phyloP scores from a whole-genome alignment of 2,329 filamentous ascomycete genomes.

The Fusarium pininemorale region DNA sequence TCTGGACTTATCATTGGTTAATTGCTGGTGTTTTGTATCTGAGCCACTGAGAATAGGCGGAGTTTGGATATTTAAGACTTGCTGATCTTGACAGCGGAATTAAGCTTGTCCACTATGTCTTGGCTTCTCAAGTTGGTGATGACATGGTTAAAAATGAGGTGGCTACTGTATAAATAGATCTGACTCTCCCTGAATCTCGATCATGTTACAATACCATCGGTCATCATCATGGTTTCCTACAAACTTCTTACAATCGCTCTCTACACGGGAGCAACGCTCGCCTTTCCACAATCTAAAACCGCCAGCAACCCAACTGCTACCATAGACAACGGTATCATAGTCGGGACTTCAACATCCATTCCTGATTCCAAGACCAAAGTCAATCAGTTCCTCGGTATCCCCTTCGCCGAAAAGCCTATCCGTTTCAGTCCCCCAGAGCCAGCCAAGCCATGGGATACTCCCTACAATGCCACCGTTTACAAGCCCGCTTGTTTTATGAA shows the following conservation, averaged over 20 bases:
- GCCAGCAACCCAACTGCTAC: constrained; percentile 15
- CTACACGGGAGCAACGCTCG: not conserved
- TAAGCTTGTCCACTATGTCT: not conserved
- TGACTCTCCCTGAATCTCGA: accelerated
- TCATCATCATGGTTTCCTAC: constrained; percentile 6
- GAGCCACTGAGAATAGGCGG: not conserved
- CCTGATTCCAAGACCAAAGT: constrained; percentile 27
- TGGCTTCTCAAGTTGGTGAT: not conserved
- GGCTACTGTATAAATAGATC: not conserved
- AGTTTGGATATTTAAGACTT: not conserved
- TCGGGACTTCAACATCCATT: constrained; percentile 28
- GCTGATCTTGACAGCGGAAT: not conserved
- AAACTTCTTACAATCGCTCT: not conserved
- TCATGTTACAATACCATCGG: not conserved
- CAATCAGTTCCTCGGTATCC: constrained; percentile 45
- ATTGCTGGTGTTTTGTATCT: not conserved
- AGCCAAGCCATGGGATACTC: constrained; percentile 22
- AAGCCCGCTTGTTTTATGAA: constrained; percentile 42
- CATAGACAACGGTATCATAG: constrained; percentile 29
- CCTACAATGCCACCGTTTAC: constrained; percentile 38
- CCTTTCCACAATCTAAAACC: not conserved
- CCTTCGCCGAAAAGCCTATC: constrained; percentile 41
- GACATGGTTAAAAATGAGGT: not conserved
- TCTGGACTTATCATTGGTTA: not conserved
- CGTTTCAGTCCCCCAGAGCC: constrained; percentile 39